Conservation (phyloP, 139 green algal species). For the Klebsormidium nitens region DNA sequence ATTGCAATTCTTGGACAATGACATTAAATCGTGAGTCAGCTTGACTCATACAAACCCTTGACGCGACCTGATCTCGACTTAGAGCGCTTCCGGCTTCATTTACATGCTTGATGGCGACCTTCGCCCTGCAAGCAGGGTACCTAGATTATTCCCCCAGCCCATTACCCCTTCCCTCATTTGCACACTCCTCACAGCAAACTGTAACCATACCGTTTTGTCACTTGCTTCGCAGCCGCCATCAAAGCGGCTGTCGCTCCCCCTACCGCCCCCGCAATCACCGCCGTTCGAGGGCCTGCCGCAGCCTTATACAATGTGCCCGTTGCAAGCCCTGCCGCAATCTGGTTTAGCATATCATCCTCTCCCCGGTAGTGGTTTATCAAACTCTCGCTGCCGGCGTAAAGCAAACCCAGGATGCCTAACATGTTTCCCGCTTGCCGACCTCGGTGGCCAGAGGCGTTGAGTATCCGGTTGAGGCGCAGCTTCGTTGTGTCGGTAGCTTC, state of each 20-base stretch:
- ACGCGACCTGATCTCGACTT: too few relatives aligned
- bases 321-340: slow-evolving; percentile 26
- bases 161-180: too few relatives aligned
- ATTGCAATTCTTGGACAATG: too few relatives aligned
- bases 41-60: too few relatives aligned
- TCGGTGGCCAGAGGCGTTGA: slow-evolving; percentile 34
- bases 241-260: slow-evolving; percentile 36
- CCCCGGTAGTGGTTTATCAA: slow-evolving; percentile 16
- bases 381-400: slow-evolving; percentile 38
- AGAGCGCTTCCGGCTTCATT: too few relatives aligned
- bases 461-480: slow-evolving; percentile 36
- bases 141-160: too few relatives aligned
- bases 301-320: slow-evolving; percentile 40
- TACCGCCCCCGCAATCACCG: slow-evolving; percentile 40
- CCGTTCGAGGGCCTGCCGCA: slow-evolving; percentile 36
- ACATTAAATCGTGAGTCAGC: too few relatives aligned
- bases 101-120: too few relatives aligned
- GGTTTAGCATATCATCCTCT: slow-evolving; percentile 30
- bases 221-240: too few relatives aligned
- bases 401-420: slow-evolving; percentile 37
- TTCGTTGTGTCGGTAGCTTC: slow-evolving; percentile 35
- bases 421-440: slow-evolving; percentile 36
- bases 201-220: too few relatives aligned
- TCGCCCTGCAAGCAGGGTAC: too few relatives aligned
- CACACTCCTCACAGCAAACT: too few relatives aligned